A percentile compares a stretch with the other conserved stretches of the same genome.
Evolutionary conservation across 2,329 filamentous ascomycete genomes (phyloP).

Genomic region (Pseudophaeomoniella oleicola): DNA sequence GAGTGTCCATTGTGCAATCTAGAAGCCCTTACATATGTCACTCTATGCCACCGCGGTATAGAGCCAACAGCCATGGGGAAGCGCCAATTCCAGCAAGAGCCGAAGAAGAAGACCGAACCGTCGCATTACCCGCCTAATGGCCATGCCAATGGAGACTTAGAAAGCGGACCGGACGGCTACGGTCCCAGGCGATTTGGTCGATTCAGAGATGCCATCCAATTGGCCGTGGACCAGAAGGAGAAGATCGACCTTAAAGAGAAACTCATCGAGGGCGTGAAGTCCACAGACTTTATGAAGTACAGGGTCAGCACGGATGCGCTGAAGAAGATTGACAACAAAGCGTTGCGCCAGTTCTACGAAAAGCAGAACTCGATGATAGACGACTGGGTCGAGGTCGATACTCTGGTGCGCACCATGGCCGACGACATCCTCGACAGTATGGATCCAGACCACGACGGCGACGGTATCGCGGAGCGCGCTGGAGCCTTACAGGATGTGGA

Average conservation of each 20-base stretch:
- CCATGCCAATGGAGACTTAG: constrained; percentile 9
- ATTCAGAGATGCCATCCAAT: constrained; percentile 34
- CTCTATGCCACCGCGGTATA: too few species aligned
- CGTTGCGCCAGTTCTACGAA: constrained; percentile 39
- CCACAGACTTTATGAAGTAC: too few species aligned
- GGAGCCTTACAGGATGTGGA: constrained; percentile 34
- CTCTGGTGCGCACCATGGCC: constrained; percentile 39
- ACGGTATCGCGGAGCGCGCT: constrained; percentile 38
- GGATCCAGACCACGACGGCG: constrained; percentile 42
- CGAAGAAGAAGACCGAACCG: too few species aligned
- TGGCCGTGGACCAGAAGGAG: constrained; percentile 29
- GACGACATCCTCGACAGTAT: constrained; percentile 48
- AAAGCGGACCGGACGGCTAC: constrained; percentile 8
- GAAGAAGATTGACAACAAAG: constrained; percentile 38
- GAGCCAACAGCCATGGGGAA: too few species aligned
- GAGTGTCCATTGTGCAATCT: too few species aligned
- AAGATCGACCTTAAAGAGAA: constrained; percentile 33
- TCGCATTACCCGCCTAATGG: too few species aligned
- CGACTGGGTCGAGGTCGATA: constrained; percentile 45
- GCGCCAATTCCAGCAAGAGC: too few species aligned
- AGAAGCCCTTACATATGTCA: too few species aligned
- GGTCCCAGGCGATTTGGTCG: constrained; percentile 9
- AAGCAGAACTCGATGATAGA: constrained; percentile 39
- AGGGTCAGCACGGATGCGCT: constrained; percentile 31
- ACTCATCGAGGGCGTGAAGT: too few species aligned